Evolutionary conservation across 306 rosid genomes (phyloP).

Genomic region (Delonix regia): DNA sequence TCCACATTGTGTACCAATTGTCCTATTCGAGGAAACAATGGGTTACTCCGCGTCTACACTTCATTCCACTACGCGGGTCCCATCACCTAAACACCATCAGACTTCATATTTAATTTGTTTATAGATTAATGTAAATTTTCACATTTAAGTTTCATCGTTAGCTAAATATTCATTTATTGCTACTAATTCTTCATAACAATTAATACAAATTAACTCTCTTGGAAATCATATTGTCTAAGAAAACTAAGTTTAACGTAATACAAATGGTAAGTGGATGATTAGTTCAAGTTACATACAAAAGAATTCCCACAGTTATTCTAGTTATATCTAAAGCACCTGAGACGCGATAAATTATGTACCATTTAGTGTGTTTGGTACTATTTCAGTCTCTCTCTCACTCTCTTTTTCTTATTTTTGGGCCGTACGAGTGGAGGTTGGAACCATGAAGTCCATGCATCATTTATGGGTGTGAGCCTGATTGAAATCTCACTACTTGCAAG

Average conservation of each 20-base stretch:
- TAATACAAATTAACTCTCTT: too few relatives aligned
- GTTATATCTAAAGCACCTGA: neutral
- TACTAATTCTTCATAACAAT: too few relatives aligned
- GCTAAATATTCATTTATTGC: too few relatives aligned
- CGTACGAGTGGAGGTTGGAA: neutral
- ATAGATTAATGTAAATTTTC: too few relatives aligned
- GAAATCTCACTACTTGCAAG: neutral
- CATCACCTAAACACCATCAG: neutral
- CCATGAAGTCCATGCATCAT: neutral
- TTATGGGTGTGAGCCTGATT: neutral
- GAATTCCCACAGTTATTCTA: too few relatives aligned
- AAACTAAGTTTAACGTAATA: too few relatives aligned
- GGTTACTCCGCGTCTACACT: slow-evolving; percentile 17
- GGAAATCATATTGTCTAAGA: neutral
- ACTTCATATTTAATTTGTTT: neutral
- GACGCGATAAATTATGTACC: neutral
- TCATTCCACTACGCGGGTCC: slow-evolving; percentile 14
- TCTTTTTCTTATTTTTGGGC: neutral
- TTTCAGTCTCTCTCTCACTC: too few relatives aligned
- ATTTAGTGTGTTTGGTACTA: too few relatives aligned
- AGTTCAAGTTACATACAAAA: neutral
- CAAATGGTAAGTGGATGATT: too few relatives aligned
- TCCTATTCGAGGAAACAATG: slow-evolving; percentile 51
- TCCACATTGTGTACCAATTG: slow-evolving; percentile 31
- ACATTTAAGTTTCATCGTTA: too few relatives aligned